Evolutionary conservation across 2,329 filamentous ascomycete species (phyloP).

Genomic region (Stachybotrys echinatus): DNA sequence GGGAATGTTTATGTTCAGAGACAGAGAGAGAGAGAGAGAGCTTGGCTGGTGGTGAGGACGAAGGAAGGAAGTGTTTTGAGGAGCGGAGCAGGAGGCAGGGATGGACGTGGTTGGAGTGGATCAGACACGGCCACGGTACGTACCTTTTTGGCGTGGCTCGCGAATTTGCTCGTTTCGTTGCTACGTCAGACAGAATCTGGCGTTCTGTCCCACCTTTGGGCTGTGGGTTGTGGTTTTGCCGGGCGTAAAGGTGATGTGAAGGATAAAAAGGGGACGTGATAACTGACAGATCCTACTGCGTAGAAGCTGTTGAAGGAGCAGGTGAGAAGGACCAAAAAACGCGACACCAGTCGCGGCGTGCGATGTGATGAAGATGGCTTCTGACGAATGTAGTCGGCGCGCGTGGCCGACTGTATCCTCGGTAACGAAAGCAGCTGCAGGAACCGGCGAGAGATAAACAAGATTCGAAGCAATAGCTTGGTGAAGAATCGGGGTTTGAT

Average conservation of each 20-base stretch:
- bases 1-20: constrained; percentile 28
- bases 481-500: background rate
- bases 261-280: no score
- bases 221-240: no score
- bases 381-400: background rate
- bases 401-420: background rate
- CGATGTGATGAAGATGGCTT: background rate
- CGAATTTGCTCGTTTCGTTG: constrained; percentile 24
- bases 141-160: constrained; percentile 24
- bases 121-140: constrained; percentile 19
- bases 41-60: constrained; percentile 21
- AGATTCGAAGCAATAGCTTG: background rate
- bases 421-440: background rate
- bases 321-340: no score
- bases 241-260: no score
- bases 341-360: no score
- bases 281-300: background rate
- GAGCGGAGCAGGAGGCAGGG: constrained; percentile 24
- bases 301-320: background rate
- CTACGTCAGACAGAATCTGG: constrained; percentile 20
- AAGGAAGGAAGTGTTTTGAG: constrained; percentile 29
- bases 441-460: background rate
- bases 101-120: constrained; percentile 20
- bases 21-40: constrained; percentile 14
- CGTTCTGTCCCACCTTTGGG: constrained; percentile 19